Evolutionary conservation across 2,329 filamentous ascomycete species (phyloP).

Genomic region (Akanthomyces muscarius): DNA sequence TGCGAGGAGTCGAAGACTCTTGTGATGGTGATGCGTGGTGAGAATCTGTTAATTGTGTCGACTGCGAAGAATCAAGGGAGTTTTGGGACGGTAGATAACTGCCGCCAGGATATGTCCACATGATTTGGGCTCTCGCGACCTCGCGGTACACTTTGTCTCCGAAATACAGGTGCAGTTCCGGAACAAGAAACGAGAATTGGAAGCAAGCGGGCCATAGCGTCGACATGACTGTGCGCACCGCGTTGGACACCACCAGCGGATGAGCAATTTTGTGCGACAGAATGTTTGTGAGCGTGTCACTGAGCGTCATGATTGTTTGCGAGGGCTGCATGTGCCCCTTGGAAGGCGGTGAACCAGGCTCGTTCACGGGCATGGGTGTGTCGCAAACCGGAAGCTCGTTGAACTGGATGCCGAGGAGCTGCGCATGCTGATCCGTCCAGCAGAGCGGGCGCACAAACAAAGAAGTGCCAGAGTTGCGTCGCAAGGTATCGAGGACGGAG

Average conservation of each 20-base stretch:
- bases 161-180: conserved; percentile 49
- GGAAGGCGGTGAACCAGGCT: conserved; percentile 33
- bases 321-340: conserved; percentile 38
- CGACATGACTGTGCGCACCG: conserved; percentile 42
- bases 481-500: conserved; percentile 51
- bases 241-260: conserved; percentile 35
- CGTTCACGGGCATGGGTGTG: conserved; percentile 36
- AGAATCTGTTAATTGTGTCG: conserved; percentile 33
- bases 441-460: conserved; percentile 51
- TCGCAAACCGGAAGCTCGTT: conserved; percentile 38
- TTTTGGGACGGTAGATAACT: conserved; percentile 25
- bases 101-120: conserved; percentile 42
- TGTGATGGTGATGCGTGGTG: conserved; percentile 24
- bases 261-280: conserved; percentile 33
- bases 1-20: conserved; percentile 16
- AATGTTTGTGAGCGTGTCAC: conserved; percentile 41
- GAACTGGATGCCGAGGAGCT: conserved; percentile 47
- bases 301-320: conserved; percentile 39
- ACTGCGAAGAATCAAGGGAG: conserved; percentile 34
- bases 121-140: conserved; percentile 44
- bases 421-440: conserved; percentile 52
- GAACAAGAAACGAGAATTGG: conserved; percentile 26
- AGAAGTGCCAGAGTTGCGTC: conserved; percentile 42
- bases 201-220: conserved; percentile 42
- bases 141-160: conserved; percentile 42